phyloP scores from a whole-genome alignment of 1,284 basidiomycete genomes.

The Moniliophthora roreri region DNA sequence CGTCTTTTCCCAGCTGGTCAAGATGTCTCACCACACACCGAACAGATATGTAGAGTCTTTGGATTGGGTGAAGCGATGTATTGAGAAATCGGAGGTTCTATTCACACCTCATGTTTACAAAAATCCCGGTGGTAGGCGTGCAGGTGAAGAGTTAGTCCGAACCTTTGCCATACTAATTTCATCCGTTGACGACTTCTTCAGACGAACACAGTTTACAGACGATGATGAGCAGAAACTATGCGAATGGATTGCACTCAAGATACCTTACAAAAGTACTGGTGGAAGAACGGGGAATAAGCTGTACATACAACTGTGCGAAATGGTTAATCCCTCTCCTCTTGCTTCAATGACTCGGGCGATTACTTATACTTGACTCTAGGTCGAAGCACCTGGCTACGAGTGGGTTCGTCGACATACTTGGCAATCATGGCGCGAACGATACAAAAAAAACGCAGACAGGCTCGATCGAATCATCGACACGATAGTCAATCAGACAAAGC shows the following conservation, averaged over 20 bases:
- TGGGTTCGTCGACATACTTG: constrained; percentile 84
- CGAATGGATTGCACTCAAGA: constrained; percentile 40
- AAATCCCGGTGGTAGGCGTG: constrained; percentile 75
- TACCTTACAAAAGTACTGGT: constrained; percentile 13
- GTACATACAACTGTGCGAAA: constrained; percentile 42
- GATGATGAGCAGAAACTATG: constrained; percentile 38
- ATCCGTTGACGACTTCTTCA: no score
- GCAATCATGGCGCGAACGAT: constrained; percentile 85
- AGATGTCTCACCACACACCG: constrained; percentile 60
- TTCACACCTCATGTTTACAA: constrained; percentile 77
- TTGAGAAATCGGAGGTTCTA: constrained; percentile 59
- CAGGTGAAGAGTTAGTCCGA: constrained; percentile 71
- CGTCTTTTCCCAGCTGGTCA: constrained; percentile 67
- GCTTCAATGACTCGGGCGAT: background rate
- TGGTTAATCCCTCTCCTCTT: constrained; percentile 38
- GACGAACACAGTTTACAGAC: constrained; percentile 46
- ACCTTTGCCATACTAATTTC: constrained; percentile 8
- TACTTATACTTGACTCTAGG: constrained; percentile 32
- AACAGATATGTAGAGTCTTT: constrained; percentile 76
- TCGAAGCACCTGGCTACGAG: constrained; percentile 61
- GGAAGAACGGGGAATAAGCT: constrained; percentile 16
- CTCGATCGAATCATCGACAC: constrained; percentile 61
- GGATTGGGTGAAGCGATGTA: constrained; percentile 78
- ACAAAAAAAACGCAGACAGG: constrained; percentile 74
- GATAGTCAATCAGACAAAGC: constrained; percentile 68